Evolutionary conservation across 495 filamentous ascomycete species (phyloP), one percentile per base, ranked within the genome.

Genomic region (Neurospora sp.): DNA sequence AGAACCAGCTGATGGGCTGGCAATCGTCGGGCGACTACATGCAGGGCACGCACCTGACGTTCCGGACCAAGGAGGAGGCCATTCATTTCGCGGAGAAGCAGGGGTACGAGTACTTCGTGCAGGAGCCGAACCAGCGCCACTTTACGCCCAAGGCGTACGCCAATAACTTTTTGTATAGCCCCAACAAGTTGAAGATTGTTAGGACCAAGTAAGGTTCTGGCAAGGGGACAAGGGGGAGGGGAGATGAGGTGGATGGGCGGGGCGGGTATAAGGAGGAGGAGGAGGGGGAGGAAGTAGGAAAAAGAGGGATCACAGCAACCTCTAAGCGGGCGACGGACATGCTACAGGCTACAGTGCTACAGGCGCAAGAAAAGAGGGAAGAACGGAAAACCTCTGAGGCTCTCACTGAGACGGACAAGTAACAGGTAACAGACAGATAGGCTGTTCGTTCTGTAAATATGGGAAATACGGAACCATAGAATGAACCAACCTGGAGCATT

Each of bases 1-100:
- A 99, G 87, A 99, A 99, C 84, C 92, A 90, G 46, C 84, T 98
- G 77, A 99, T 98, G 89, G 96, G 96, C 39, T 99, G 96, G 96
- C 94, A 98, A 80, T 97, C 95, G 8, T 96, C 93, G 68, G 96
- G 88, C 27, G 96, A 99, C 83, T 85, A 85, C 76, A 91, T 98
- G 92, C 94, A 99, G 81, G 94, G 93, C 77, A 96, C 93, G 73
- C 86, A 92, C 81, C 81, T 99, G 73, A 90, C 89, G 79, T 99
- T 99, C 88, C 93, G 92, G 83, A 87, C 85, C 70, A 98, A 97
- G 87, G 94, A 99, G 81, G 94, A 97, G 78, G 96, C 96, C 74
- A 94, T 99, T 75, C 81, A 85, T 20, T 99, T 99, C 78, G 96
- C 96, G 22, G 91, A 97, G 85, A 99, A 97, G 88, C 96, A 99